These are phyloP conservation scores for Blastomyces gilchristii DNA, from an alignment of 2,329 filamentous ascomycete genomes.

Conservation along the genomic window DNA sequence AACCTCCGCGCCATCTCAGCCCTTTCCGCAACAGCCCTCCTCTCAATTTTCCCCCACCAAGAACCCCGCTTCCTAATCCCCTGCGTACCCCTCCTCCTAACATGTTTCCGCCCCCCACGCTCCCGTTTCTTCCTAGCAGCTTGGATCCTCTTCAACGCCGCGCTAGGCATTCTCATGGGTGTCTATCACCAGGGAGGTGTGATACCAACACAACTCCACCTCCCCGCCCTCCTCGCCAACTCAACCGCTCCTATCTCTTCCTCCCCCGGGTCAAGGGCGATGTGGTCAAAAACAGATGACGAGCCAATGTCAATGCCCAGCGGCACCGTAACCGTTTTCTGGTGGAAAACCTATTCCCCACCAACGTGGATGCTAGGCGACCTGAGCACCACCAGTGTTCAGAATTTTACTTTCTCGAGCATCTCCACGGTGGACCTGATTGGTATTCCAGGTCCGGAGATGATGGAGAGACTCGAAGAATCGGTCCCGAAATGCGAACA, in stretches of 20 bases:
- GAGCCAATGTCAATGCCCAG: neutral
- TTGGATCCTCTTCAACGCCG: slow-evolving; percentile 42
- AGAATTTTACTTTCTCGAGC: slow-evolving; percentile 15
- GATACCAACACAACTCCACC: slow-evolving; percentile 40
- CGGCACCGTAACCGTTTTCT: slow-evolving; percentile 34
- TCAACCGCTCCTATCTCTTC: slow-evolving; percentile 18
- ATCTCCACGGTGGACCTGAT: slow-evolving; percentile 40
- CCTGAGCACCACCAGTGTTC: slow-evolving; percentile 4
- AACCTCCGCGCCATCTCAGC: slow-evolving; percentile 36
- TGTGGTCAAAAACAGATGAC: neutral
- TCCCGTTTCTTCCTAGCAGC: slow-evolving; percentile 32
- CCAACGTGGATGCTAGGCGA: slow-evolving; percentile 42
- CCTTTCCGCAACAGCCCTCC: slow-evolving; percentile 34
- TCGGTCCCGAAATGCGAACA: slow-evolving; percentile 25
- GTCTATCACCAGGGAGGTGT: slow-evolving; percentile 46
- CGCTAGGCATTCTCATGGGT: slow-evolving; percentile 42
- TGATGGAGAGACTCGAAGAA: slow-evolving; percentile 32
- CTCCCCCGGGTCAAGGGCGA: slow-evolving; percentile 9
- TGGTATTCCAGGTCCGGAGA: slow-evolving; percentile 35
- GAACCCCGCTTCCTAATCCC: slow-evolving; percentile 45
- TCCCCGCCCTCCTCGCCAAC: slow-evolving; percentile 30
- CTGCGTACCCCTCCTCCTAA: slow-evolving; percentile 42
- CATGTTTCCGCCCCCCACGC: slow-evolving; percentile 36
- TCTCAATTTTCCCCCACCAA: slow-evolving; percentile 42
- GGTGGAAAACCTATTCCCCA: slow-evolving; percentile 48